phyloP scores from a whole-genome alignment of 495 filamentous ascomycete genomes.

The Xylaria sp. region DNA sequence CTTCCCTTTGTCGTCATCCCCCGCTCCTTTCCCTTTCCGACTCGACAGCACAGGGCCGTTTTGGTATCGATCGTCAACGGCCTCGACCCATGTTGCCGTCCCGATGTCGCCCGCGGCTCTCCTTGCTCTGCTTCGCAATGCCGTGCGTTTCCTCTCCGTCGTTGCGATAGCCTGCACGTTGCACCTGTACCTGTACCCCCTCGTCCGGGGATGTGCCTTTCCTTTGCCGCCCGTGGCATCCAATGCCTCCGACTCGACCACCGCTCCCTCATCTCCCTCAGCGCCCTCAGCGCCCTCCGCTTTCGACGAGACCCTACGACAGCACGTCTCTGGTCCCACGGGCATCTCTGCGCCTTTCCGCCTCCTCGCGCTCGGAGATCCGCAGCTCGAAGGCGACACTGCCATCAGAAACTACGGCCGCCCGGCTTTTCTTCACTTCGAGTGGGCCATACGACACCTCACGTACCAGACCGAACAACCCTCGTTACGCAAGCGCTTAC shows the following conservation, averaged over 20 bases:
- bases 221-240: conserved; percentile 56
- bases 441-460: conserved; percentile 58
- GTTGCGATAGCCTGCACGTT: conserved; percentile 70
- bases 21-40: background rate
- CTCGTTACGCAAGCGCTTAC: conserved; percentile 54
- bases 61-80: conserved; percentile 29
- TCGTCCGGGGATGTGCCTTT: conserved; percentile 83
- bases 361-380: conserved; percentile 89
- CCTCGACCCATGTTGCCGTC: conserved; percentile 46
- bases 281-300: too few species aligned
- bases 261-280: too few species aligned
- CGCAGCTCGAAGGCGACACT: conserved; percentile 93
- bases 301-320: conserved; percentile 39
- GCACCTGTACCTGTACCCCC: conserved; percentile 89
- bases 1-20: conserved; percentile 21
- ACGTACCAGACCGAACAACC: conserved; percentile 50
- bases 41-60: conserved; percentile 20
- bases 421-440: conserved; percentile 65
- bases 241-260: conserved; percentile 27
- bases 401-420: conserved; percentile 70
- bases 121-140: conserved; percentile 66
- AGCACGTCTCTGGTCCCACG: conserved; percentile 36
- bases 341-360: conserved; percentile 73
- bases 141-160: conserved; percentile 70
- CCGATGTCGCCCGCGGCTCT: conserved; percentile 62